Percentiles rank a stretch among this genome's conserved stretches.
These are phyloP conservation scores for Colletotrichum graminicola DNA, from an alignment of 2,329 filamentous ascomycete genomes.

Conservation along the genomic window DNA sequence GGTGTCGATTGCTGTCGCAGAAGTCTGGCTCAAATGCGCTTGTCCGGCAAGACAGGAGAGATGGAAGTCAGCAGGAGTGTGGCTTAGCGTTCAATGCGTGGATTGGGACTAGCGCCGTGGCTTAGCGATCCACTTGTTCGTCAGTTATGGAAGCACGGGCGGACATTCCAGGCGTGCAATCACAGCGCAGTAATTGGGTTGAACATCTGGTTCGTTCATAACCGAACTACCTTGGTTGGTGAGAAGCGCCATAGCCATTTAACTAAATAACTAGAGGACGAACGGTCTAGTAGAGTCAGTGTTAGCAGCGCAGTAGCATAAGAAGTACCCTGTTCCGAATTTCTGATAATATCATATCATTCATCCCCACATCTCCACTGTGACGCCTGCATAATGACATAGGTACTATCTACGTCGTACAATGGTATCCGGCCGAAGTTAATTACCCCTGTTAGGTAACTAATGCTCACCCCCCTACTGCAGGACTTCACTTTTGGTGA, in stretches of 20 bases:
- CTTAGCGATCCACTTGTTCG: slow-evolving; percentile 32
- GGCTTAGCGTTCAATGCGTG: slow-evolving; percentile 34
- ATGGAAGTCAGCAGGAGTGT: slow-evolving; percentile 37
- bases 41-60: slow-evolving; percentile 22
- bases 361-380: not conserved
- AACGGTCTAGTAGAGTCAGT: not conserved
- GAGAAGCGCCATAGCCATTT: slow-evolving; percentile 10
- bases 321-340: not conserved
- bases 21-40: slow-evolving; percentile 13
- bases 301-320: not conserved
- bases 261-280: not conserved
- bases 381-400: not conserved
- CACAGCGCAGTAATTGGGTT: not conserved
- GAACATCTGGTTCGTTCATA: not conserved
- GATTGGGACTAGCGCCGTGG: slow-evolving; percentile 37
- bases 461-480: too few species aligned
- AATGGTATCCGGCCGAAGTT: too few species aligned
- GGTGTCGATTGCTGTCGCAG: slow-evolving; percentile 19
- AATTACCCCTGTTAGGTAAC: too few species aligned
- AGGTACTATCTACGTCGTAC: too few species aligned
- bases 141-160: slow-evolving; percentile 13
- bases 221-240: too few species aligned
- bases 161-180: not conserved
- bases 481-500: too few species aligned
- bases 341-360: slow-evolving; percentile 1